Evolutionary conservation across 768 basidiomycete species (phyloP).

Genomic region (Leccinum longicurvipes): DNA sequence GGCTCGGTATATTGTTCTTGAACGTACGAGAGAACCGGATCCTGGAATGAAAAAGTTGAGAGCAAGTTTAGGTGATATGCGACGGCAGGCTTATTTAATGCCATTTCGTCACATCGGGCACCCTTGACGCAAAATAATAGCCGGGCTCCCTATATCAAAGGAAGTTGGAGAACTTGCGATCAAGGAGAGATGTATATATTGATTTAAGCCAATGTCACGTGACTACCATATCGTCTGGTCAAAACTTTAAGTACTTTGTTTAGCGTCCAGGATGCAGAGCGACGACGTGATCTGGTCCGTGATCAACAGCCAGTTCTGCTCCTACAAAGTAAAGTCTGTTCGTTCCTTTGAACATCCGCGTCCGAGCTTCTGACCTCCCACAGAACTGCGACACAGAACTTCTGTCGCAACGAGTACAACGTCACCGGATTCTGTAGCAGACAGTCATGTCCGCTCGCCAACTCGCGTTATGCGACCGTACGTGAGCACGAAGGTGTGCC

Average conservation of each 20-base stretch:
- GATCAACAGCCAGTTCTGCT: conserved; percentile 93
- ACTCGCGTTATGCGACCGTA: conserved; percentile 97
- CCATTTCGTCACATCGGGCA: too few species aligned
- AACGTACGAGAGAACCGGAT: too few species aligned
- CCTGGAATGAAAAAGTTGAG: too few species aligned
- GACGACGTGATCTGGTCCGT: conserved; percentile 99
- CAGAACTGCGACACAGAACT: conserved; percentile 94
- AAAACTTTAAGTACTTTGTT: not conserved
- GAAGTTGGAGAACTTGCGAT: too few species aligned
- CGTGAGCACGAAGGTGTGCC: conserved; percentile 84
- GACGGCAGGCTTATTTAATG: too few species aligned
- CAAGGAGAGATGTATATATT: not conserved
- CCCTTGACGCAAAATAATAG: too few species aligned
- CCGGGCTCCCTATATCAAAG: too few species aligned
- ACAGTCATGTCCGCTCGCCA: conserved; percentile 96
- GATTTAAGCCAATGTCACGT: conserved; percentile 7
- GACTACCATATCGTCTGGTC: conserved; percentile 1
- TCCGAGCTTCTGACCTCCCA: conserved; percentile 8
- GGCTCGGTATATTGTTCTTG: too few species aligned
- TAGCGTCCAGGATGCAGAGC: conserved; percentile 60
- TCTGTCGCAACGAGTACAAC: conserved; percentile 98
- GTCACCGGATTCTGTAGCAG: conserved; percentile 93
- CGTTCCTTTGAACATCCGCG: not conserved
- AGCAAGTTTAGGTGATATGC: too few species aligned
- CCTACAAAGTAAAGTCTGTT: conserved; percentile 98